A percentile compares a stretch with the other conserved stretches of the same genome.
Evolutionary conservation across 148 eudicot genomes (phyloP).

Genomic region (Drosera capensis): DNA sequence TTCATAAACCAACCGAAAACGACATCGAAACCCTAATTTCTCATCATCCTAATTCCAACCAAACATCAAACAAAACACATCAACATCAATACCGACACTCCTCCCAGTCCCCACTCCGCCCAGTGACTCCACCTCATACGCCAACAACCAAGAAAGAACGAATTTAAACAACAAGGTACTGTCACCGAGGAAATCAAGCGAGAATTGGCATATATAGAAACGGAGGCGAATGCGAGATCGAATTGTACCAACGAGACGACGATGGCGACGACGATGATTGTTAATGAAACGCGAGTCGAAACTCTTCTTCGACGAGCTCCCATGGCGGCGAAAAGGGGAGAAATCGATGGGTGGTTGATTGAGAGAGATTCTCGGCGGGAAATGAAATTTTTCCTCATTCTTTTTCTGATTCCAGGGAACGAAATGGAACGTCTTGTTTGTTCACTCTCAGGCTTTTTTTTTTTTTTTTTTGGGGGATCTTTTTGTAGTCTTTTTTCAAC

Average conservation of each 20-base stretch:
- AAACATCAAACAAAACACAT: too few species aligned
- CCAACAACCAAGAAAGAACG: too few species aligned
- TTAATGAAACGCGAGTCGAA: neutral
- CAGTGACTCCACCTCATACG: too few species aligned
- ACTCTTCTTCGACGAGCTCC: conserved; percentile 8
- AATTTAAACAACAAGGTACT: neutral
- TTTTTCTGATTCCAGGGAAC: neutral
- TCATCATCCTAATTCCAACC: too few species aligned
- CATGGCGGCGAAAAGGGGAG: conserved; percentile 7
- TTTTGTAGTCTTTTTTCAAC: too few species aligned
- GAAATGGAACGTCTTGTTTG: too few species aligned
- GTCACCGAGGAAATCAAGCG: neutral
- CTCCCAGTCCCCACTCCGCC: too few species aligned
- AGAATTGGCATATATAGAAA: neutral
- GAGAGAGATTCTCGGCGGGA: conserved; percentile 5
- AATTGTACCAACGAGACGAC: too few species aligned
- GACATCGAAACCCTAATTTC: conserved; percentile 5
- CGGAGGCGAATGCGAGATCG: neutral
- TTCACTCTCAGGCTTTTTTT: too few species aligned
- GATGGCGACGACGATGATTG: conserved; percentile 6
- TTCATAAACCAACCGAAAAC: neutral
- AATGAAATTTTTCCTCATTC: conserved; percentile 1
- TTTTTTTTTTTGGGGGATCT: too few species aligned
- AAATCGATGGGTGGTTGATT: too few species aligned
- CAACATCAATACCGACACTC: too few species aligned